phyloP scores from a whole-genome alignment of 2,329 filamentous ascomycete species.

The Aschersonia sp. region DNA sequence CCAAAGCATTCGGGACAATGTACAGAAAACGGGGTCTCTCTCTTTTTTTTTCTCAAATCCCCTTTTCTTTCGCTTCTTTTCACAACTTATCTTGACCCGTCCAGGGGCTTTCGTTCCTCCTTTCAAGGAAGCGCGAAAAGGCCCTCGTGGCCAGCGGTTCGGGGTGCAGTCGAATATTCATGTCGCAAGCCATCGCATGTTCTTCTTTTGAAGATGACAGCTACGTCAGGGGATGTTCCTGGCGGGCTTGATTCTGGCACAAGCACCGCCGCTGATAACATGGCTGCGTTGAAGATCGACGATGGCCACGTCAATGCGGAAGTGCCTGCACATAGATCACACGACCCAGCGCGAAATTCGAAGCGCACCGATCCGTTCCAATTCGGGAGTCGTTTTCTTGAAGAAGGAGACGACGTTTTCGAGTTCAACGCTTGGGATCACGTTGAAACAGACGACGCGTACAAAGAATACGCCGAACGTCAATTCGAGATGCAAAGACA shows the following conservation, averaged over 20 bases:
- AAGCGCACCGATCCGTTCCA: conserved; percentile 89
- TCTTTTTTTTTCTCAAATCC: neutral
- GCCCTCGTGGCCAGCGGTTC: neutral
- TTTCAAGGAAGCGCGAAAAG: neutral
- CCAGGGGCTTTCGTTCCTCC: neutral
- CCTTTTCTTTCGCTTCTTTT: neutral
- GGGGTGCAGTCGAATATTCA: neutral
- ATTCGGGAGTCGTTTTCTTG: conserved; percentile 79
- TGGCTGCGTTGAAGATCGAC: conserved; percentile 12
- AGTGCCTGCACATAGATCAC: conserved; percentile 49
- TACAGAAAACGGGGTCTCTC: neutral
- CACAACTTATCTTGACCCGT: neutral
- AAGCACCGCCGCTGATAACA: conserved; percentile 8
- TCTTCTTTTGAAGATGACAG: conserved; percentile 1
- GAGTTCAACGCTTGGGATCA: conserved; percentile 99
- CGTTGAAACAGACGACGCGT: conserved; percentile 80
- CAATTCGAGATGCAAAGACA: conserved; percentile 78
- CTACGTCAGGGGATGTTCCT: conserved; percentile 9
- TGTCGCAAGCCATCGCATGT: neutral
- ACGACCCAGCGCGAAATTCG: conserved; percentile 57
- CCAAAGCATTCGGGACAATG: neutral
- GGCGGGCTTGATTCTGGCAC: conserved; percentile 7
- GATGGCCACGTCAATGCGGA: conserved; percentile 1
- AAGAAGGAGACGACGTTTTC: conserved; percentile 78
- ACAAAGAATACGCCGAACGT: conserved; percentile 70